phyloP scores from a whole-genome alignment of 108 stramenopile genomes.

The Skeletonema tropicum region DNA sequence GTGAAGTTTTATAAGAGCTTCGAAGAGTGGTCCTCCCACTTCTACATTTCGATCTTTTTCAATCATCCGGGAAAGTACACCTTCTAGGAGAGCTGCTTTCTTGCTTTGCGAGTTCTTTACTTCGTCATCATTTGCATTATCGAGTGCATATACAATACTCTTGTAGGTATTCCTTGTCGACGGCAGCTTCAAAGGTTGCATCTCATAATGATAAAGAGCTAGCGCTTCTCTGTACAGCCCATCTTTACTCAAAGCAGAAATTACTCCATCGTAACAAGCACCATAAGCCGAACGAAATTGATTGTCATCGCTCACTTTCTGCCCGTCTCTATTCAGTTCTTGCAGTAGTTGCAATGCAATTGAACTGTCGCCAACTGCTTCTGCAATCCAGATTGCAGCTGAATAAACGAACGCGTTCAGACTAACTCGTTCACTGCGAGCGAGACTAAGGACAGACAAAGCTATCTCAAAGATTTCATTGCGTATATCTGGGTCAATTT shows the following conservation, averaged over 20 bases:
- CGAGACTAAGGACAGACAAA: constrained; percentile 45
- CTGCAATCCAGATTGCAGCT: constrained; percentile 81
- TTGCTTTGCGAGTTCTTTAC: constrained; percentile 7
- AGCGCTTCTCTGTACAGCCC: constrained; percentile 56
- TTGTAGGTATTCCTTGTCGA: constrained; percentile 46
- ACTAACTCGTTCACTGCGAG: constrained; percentile 47
- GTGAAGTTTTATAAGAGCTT: constrained; percentile 54
- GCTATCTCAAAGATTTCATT: constrained; percentile 40
- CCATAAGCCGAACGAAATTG: constrained; percentile 24
- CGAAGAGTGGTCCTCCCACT: constrained; percentile 58
- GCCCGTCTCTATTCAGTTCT: constrained; percentile 52
- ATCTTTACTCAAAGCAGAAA: constrained; percentile 52
- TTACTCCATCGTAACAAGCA: constrained; percentile 64
- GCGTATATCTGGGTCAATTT: constrained; percentile 23
- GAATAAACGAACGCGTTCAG: constrained; percentile 74
- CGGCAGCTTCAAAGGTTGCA: constrained; percentile 39
- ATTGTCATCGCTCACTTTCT: neutral
- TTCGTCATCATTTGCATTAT: constrained; percentile 33
- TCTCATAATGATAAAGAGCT: constrained; percentile 51
- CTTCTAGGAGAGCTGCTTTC: constrained; percentile 37
- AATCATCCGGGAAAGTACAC: constrained; percentile 30
- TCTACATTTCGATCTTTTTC: constrained; percentile 18
- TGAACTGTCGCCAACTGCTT: constrained; percentile 40
- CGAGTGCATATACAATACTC: constrained; percentile 26
- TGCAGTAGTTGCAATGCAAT: constrained; percentile 46